These are phyloP conservation scores for Tuber indicum DNA, from an alignment of 495 filamentous ascomycete species.

Conservation along the genomic window DNA sequence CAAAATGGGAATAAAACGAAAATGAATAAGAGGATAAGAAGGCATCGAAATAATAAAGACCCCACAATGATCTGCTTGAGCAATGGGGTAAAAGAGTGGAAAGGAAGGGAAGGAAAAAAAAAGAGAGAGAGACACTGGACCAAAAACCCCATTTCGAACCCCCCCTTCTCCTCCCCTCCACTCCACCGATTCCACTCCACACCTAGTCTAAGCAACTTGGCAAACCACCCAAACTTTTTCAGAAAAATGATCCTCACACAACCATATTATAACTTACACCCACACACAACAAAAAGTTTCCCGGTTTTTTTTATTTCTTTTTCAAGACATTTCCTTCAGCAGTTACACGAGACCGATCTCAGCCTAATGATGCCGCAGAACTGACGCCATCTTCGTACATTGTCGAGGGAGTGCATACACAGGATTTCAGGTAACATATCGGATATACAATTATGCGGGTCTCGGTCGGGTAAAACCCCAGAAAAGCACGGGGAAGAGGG, in stretches of 20 bases:
- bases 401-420: not conserved
- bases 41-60: too few species aligned
- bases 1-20: not conserved
- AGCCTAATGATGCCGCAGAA: slow-evolving; percentile 37
- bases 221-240: not conserved
- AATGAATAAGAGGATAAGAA: not conserved
- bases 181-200: not conserved
- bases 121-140: too few species aligned
- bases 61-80: too few species aligned
- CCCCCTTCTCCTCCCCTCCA: not conserved
- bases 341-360: slow-evolving; percentile 36
- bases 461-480: slow-evolving; percentile 30
- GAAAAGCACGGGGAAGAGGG: not conserved
- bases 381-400: slow-evolving; percentile 39
- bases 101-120: not conserved
- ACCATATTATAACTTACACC: slow-evolving; percentile 15
- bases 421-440: slow-evolving; percentile 14
- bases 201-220: not conserved
- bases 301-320: slow-evolving; percentile 12
- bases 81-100: not conserved
- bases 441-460: slow-evolving; percentile 38
- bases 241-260: not conserved
- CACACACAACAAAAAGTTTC: slow-evolving; percentile 23
- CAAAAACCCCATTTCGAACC: not conserved
- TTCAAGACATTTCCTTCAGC: slow-evolving; percentile 20